These are phyloP conservation scores for Waltergamsia citrina DNA, from an alignment of 2,329 filamentous ascomycete genomes.

Conservation along the genomic window DNA sequence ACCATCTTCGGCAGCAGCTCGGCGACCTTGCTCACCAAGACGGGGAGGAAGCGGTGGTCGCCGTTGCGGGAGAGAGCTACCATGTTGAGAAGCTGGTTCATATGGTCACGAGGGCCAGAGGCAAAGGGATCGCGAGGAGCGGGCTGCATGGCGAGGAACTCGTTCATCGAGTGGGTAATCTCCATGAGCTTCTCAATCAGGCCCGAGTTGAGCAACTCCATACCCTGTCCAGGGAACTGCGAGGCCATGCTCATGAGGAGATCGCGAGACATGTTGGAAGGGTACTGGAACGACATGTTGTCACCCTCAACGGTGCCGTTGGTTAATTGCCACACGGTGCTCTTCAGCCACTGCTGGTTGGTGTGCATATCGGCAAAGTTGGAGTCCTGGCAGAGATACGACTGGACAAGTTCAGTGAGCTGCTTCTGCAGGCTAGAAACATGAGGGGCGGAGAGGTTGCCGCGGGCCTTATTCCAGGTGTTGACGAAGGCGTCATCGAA, in stretches of 20 bases:
- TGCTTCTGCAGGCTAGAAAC: constrained; percentile 52
- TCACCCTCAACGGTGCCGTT: constrained; percentile 39
- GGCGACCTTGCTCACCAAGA: constrained; percentile 67
- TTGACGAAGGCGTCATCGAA: constrained; percentile 57
- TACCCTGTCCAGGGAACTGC: constrained; percentile 60
- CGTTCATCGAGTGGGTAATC: constrained; percentile 62
- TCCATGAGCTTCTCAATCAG: constrained; percentile 76
- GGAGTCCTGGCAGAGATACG: constrained; percentile 41
- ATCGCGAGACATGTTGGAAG: constrained; percentile 49
- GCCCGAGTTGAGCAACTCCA: constrained; percentile 67
- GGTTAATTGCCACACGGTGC: constrained; percentile 53
- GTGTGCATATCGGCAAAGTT: constrained; percentile 45
- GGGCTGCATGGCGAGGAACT: constrained; percentile 60
- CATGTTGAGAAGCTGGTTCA: constrained; percentile 59
- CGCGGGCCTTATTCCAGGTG: constrained; percentile 57
- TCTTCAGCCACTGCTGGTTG: constrained; percentile 58
- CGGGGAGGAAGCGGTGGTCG: constrained; percentile 65
- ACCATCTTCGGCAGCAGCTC: constrained; percentile 57
- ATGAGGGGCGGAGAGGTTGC: constrained; percentile 46
- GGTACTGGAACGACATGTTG: constrained; percentile 50
- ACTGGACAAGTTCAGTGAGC: constrained; percentile 43
- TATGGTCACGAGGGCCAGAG: constrained; percentile 61
- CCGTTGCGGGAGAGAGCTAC: constrained; percentile 65
- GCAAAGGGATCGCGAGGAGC: constrained; percentile 52
- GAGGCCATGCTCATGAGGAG: constrained; percentile 56